Evolutionary conservation across 768 basidiomycete species (phyloP), one percentile per base, ranked within the genome.

Genomic region (Ramaria sp.): DNA sequence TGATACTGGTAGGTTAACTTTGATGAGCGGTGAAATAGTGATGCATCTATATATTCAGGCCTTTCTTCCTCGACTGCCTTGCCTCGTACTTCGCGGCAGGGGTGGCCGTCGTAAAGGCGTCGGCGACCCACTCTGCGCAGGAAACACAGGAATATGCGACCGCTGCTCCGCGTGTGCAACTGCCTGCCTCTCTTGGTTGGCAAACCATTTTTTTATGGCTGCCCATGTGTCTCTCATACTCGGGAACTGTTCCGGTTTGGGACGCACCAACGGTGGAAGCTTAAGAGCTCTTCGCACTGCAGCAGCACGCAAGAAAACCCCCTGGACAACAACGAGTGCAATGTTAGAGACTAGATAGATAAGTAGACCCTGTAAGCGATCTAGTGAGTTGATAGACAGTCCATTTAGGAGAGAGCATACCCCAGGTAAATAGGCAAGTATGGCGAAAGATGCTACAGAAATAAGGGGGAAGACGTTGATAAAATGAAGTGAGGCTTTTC

Each of bases 381-480:
- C 20, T 24, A 48, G 42, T 24, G 17, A 34, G 47, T 17, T 19
- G 7, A 48, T 58, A 46, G 38, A 42, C 31, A 12, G 34, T 19
- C 19, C 43, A 2, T n/a, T 9, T n/a, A 49, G 48, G 45, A 24
- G 27, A n/a, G 53, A 39, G 72, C 85, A 64, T 68, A 90, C 91
- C 1, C 80, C 71, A 30, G 90, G 83, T 66, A 93, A 78, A 53
- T 70, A 70, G 15, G 71, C 70, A 70, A 83, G 74, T 63, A 83
- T 68, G 48, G 78, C 73, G 67, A 81, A 65, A 50, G 74, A 77
- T 17, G 70, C 61, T 46, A 86, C 53, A 10, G 81, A 76, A n/a
- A 82, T 65, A 20, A 84, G 61, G 2, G 82, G 80, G 66, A 91
- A 74, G 38, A 71, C 66, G 64, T 90, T 89, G 75, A 84, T 78